Conservation (phyloP, 163 green algal species). For the Scenedesmus sp. region DNA sequence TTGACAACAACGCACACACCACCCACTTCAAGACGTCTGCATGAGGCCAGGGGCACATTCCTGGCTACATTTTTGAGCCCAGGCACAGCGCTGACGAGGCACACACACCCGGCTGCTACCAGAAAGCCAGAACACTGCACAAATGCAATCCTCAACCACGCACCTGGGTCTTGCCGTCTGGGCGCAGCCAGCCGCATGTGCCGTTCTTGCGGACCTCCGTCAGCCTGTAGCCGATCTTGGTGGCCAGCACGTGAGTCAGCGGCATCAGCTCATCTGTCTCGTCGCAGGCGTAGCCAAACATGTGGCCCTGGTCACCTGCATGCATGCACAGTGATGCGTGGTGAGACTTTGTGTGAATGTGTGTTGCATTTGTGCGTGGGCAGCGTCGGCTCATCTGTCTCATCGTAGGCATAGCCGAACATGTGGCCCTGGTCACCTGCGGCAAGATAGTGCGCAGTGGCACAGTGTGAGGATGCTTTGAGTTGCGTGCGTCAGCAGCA, state of each 20-base stretch:
- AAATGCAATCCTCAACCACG: background rate
- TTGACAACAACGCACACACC: too few relatives aligned
- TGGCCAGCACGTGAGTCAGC: slow-evolving; percentile 98
- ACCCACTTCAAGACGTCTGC: too few relatives aligned
- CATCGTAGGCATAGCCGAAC: slow-evolving; percentile 99
- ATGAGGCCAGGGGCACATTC: too few relatives aligned
- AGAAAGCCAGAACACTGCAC: background rate
- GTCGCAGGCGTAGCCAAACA: slow-evolving; percentile 99
- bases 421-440: slow-evolving; percentile 99
- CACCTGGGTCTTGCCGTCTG: slow-evolving; percentile 99
- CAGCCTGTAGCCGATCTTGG: slow-evolving; percentile 91
- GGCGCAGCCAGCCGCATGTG: slow-evolving; percentile 92
- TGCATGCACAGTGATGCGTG: background rate
- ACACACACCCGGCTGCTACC: background rate
- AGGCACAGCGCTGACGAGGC: too few relatives aligned
- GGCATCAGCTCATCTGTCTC: slow-evolving; percentile 98
- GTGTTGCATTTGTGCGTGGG: background rate
- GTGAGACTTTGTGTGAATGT: background rate
- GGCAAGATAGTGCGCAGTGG: background rate
- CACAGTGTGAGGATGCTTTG: too few relatives aligned
- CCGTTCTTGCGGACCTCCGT: slow-evolving; percentile 95
- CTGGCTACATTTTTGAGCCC: too few relatives aligned
- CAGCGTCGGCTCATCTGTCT: background rate
- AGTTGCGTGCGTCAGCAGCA: too few relatives aligned
- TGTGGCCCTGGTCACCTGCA: slow-evolving; percentile 98